Base-by-base conservation (phyloP, 2,329 filamentous ascomycete genomes). In the Neonectria magnoliae region DNA sequence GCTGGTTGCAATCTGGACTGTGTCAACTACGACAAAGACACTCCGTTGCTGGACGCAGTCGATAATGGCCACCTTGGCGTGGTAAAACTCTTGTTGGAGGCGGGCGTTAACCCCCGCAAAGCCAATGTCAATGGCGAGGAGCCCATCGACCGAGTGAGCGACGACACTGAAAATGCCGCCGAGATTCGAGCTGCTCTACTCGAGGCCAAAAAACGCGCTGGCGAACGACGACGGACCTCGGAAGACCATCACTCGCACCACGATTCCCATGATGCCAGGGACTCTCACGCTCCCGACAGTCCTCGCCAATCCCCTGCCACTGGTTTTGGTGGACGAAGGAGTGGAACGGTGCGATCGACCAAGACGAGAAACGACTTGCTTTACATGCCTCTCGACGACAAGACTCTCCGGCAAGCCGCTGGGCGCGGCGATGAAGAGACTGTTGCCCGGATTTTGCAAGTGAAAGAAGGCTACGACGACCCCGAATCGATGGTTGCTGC, bases 21-120 rank as follows among this genome's bases (percentile, higher is more conserved):
- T 73, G 83, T 90, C 62, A 90, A 91, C 73, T 90, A 93, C 73
- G 91, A 94, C 72, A 93, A 93, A 74, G 96, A 99, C 74, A 98
- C 96, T 0, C 96, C 96, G 29, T 85, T 99, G 38, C 91, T 99
- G 58, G 96, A 99, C 81, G 96, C 96, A 5, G 94, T 98, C 29
- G 96, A 98, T 72, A 99, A 99, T 74, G 93, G 93, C 1, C 94
- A 99, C 76, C 78, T 97, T 8, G 92, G 92, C 18, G 95, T 98
- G 4, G 92, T 99, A 45, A 93, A 90, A 73, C 83, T 97, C 10
- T 82, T 99, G 36, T 84, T 99, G 2, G 88, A 91, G 60, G 91
- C 94, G 61, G 95, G 94, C 11, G 95, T 97, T 13, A 97, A 99
- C 75, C 96, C 96, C 53, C 90, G 94, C 54, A 92, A 94, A 70